phyloP scores from a whole-genome alignment of 2,329 filamentous ascomycete genomes.

The Exophiala spinifera region DNA sequence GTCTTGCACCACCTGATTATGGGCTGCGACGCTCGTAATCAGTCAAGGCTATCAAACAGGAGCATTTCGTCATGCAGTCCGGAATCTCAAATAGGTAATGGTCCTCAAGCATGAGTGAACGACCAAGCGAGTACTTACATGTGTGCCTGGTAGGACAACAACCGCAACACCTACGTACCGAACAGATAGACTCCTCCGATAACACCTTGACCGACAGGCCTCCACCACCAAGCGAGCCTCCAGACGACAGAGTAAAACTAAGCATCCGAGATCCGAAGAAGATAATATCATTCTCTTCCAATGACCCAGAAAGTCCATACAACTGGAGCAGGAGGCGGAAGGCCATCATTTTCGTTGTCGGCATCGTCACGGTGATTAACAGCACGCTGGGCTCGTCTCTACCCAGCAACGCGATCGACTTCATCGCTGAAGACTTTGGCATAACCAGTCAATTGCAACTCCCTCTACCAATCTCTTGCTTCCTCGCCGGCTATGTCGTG shows the following conservation, averaged over 20 bases:
- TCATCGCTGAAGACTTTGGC: slow-evolving; percentile 35
- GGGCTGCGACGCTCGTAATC: slow-evolving; percentile 5
- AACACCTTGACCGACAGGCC: slow-evolving; percentile 5
- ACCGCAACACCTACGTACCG: not conserved
- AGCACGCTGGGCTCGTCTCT: slow-evolving; percentile 39
- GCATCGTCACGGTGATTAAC: slow-evolving; percentile 39
- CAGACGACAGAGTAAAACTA: slow-evolving; percentile 5
- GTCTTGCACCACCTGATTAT: slow-evolving; percentile 6
- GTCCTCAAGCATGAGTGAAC: not conserved
- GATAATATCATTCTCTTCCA: slow-evolving; percentile 24
- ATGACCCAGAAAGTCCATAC: slow-evolving; percentile 30
- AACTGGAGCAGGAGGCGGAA: slow-evolving; percentile 34
- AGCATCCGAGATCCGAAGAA: slow-evolving; percentile 15
- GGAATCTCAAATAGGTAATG: slow-evolving; percentile 6
- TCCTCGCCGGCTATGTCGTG: slow-evolving; percentile 41
- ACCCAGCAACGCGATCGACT: slow-evolving; percentile 39
- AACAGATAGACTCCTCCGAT: slow-evolving; percentile 3
- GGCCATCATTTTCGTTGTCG: slow-evolving; percentile 35
- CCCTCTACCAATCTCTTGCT: slow-evolving; percentile 41
- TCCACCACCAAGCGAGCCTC: slow-evolving; percentile 6
- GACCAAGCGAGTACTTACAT: not conserved
- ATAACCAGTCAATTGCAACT: slow-evolving; percentile 33
- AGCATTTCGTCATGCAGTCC: not conserved
- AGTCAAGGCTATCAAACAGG: slow-evolving; percentile 4
- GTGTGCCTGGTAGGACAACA: not conserved